Evolutionary conservation across 495 filamentous ascomycete species (phyloP), one percentile per base, ranked within the genome.

Genomic region (Penicillium robsamsonii): DNA sequence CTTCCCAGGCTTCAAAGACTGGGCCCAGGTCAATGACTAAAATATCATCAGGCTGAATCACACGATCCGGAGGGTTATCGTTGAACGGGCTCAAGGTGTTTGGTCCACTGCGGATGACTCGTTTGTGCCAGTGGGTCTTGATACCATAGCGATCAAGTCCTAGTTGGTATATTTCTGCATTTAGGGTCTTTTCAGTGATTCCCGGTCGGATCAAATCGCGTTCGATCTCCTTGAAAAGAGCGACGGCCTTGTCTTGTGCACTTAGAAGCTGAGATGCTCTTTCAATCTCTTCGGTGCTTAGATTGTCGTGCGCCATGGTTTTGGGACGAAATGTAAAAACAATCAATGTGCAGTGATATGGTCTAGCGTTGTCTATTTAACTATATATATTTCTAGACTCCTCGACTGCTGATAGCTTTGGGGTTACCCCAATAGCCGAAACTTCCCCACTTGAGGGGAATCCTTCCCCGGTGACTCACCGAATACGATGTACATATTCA

Each of bases 1-100:
- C 79, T 55, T 81, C 78, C 73, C 73, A 81, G 6, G 66, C 70
- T 46, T 79, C 78, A 55, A 81, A 80, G 7, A 81, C 78, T 1
- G 78, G 77, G 0, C 78, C 79, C 8, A 81, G 60, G 40, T 81
- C 77, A 17, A 80, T 71, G 38, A 77, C 73, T 0, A 81, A 63
- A 50, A 80, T 80, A 48, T 81, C 77, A 46, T 81, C 75, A 12
- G 52, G 47, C 41, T 74, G 56, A 45, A 81, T 75, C 29, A 75
- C 62, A 4, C 78, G 77, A 55, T 81, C 75, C 2, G 77, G 76
- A 5, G 76, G 78, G 48, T 79, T 80, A 5, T 75, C 78, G 7
- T 65, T 53, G 35, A 77, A 81, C 0, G 78, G 78, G 10, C 59
- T 52, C 2, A 80, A 40, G 0, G 78, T 81, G 55, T 80, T 81